Base-by-base conservation (phyloP, 345 rosid genomes). In the Salix caprea region DNA sequence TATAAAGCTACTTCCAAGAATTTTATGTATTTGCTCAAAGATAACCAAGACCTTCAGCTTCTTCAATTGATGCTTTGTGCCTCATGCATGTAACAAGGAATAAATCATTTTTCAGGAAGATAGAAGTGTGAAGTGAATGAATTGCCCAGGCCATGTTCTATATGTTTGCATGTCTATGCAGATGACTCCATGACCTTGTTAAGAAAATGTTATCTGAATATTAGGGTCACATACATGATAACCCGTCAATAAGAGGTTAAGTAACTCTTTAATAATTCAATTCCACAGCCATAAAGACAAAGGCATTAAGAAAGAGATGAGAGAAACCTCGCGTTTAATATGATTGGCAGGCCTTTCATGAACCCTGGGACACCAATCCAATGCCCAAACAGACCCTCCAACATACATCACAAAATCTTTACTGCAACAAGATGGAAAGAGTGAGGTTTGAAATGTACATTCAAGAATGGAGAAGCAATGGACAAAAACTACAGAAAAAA, bases 311-410 rank as follows among this genome's bases (percentile, higher is more conserved):
- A 32, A 11, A 46, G 24, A 42, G 24, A 52, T 13, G 39, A 70
- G 70, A 60, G 39, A 11, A 77, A 93, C 98, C 97, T 96, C 96
- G 61, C 89, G 82, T 79, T 87, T 96, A 75, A 86, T 77, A 61
- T 26, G 84, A 78, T 71, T 73, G 70, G 78, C 90, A 44, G 87
- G 81, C 82, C 68, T 84, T 73, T 69, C 84, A 75, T 84, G 85
- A 87, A 78, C 74, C 79, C 88, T 82, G 61, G 99, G 99, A 72
- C 97, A 90, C 99, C 99, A 93, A 86, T 96, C 97, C 82, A 96
- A 71, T 67, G 90, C 93, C 98, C 92, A 96, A 84, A 91, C 91
- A 66, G 96, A 85, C 54, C 98, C 99, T 75, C 99, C 97, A 79
- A 88, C 91, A 70, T 88, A 83, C 89, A 92, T 86, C 56, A 93